phyloP scores from a whole-genome alignment of 2,329 filamentous ascomycete species.

The Nakataea oryzae region DNA sequence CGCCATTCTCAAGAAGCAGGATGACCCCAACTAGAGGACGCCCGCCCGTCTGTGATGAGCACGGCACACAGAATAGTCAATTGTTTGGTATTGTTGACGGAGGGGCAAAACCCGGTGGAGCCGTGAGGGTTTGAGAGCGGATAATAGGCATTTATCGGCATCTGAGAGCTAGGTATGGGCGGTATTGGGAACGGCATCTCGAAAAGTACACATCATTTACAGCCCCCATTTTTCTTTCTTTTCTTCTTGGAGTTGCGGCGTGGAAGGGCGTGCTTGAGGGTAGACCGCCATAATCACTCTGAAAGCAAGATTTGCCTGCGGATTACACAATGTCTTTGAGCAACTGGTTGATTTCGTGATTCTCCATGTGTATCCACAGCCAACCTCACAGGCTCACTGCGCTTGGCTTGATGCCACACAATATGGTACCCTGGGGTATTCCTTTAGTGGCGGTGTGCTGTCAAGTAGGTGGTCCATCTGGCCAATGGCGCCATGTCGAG shows the following conservation, averaged over 20 bases:
- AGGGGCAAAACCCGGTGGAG: background rate
- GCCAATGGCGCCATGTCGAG: background rate
- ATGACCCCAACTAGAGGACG: slow-evolving; percentile 37
- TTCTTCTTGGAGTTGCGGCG: background rate
- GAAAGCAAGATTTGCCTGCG: background rate
- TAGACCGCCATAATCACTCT: background rate
- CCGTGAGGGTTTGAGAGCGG: background rate
- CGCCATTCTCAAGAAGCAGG: slow-evolving; percentile 44
- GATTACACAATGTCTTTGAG: no score
- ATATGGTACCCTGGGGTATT: background rate
- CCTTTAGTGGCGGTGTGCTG: no score
- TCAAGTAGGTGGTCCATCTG: background rate
- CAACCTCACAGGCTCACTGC: background rate
- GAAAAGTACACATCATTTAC: background rate
- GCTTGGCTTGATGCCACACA: background rate
- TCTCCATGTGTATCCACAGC: no score
- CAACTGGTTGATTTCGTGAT: no score
- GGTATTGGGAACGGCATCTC: background rate
- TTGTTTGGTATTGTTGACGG: background rate
- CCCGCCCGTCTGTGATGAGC: background rate
- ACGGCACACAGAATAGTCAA: background rate
- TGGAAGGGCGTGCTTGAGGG: background rate
- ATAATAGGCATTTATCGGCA: background rate
- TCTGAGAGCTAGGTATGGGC: background rate
- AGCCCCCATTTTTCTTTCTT: no score